phyloP scores from a whole-genome alignment of 2,329 filamentous ascomycete genomes.

The Monosporascus sp. region DNA sequence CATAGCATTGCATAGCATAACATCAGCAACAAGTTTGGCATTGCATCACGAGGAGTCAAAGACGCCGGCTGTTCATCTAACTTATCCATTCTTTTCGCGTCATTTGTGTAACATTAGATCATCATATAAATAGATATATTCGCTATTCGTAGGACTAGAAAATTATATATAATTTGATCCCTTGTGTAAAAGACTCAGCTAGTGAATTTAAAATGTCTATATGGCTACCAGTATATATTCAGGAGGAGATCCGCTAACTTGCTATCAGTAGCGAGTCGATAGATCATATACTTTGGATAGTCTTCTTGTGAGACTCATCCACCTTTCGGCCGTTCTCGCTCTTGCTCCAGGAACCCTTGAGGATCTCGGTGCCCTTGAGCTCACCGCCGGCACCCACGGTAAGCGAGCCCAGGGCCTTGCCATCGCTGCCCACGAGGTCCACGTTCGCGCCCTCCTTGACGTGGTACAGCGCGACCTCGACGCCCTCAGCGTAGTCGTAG shows the following conservation, averaged over 20 bases:
- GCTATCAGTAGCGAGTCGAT: background rate
- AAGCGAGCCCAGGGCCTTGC: slow-evolving; percentile 35
- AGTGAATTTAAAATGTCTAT: no score
- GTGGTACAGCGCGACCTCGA: slow-evolving; percentile 44
- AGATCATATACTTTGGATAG: slow-evolving; percentile 18
- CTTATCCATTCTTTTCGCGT: background rate
- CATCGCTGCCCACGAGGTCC: slow-evolving; percentile 37
- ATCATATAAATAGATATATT: no score
- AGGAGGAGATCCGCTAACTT: no score
- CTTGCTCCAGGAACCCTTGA: slow-evolving; percentile 32
- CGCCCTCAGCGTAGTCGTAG: slow-evolving; percentile 41
- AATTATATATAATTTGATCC: no score
- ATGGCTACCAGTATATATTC: no score
- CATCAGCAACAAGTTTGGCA: background rate
- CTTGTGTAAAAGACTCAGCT: no score
- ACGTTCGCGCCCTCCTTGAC: slow-evolving; percentile 35
- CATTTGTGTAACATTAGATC: background rate
- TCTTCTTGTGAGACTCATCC: slow-evolving; percentile 13
- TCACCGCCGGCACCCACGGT: slow-evolving; percentile 34
- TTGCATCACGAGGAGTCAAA: background rate
- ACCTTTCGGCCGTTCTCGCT: slow-evolving; percentile 15
- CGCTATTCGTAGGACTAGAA: no score
- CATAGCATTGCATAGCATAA: background rate
- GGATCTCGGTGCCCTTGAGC: slow-evolving; percentile 31
- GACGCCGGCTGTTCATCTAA: background rate